These are phyloP conservation scores for Leishmania martiniquensis DNA, from an alignment of 208 protist species.

Conservation along the genomic window DNA sequence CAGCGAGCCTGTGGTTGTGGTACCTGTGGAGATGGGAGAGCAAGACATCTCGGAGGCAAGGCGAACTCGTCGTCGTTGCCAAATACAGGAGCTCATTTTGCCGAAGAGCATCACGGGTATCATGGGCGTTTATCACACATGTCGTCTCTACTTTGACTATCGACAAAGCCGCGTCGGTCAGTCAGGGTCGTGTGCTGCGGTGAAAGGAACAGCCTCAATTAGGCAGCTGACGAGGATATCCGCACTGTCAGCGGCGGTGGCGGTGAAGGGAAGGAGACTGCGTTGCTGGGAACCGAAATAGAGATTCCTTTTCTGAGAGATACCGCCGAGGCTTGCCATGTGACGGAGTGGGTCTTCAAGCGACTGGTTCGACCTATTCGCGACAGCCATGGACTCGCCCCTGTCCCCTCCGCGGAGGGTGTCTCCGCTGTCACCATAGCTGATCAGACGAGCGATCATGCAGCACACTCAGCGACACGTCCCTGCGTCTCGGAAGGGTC, in stretches of 20 bases:
- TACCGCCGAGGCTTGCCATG: slow-evolving; percentile 59
- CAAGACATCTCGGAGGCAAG: slow-evolving; percentile 92
- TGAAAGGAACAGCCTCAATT: slow-evolving; percentile 74
- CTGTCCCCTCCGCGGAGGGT: too few relatives aligned
- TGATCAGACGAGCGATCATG: too few relatives aligned
- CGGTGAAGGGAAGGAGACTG: slow-evolving; percentile 43
- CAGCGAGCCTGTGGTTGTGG: slow-evolving; percentile 75
- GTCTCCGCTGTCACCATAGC: too few relatives aligned
- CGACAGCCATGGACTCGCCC: background rate
- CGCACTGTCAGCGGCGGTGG: too few relatives aligned
- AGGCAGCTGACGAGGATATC: slow-evolving; percentile 45
- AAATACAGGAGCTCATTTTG: slow-evolving; percentile 58
- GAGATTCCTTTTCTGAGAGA: slow-evolving; percentile 67
- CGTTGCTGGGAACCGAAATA: slow-evolving; percentile 41
- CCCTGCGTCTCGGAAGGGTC: background rate
- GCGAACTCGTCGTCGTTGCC: slow-evolving; percentile 52
- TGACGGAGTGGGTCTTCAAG: slow-evolving; percentile 54
- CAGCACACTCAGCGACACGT: too few relatives aligned
- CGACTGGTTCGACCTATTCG: slow-evolving; percentile 49
- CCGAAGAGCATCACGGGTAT: slow-evolving; percentile 81
- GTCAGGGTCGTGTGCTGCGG: slow-evolving; percentile 47
- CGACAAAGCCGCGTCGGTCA: slow-evolving; percentile 18
- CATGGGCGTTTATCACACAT: slow-evolving; percentile 66
- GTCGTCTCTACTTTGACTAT: slow-evolving; percentile 41
- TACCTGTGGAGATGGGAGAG: slow-evolving; percentile 93